Evolutionary conservation across 1,284 basidiomycete species (phyloP).

Genomic region (Microbotryum lychnidis-dioicae): DNA sequence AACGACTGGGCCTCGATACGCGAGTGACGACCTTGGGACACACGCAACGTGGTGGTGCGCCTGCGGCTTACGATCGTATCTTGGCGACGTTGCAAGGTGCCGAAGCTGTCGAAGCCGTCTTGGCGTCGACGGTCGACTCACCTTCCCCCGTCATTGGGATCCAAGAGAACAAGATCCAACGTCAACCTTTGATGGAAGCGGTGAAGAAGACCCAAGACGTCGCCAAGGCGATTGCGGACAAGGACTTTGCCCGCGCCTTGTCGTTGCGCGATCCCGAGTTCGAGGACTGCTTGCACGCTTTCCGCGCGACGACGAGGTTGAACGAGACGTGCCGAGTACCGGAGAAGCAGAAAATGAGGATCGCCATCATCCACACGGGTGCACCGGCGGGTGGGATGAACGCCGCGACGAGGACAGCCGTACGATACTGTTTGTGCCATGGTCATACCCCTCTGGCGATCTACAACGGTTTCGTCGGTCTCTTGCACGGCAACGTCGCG

Average conservation of each 20-base stretch:
- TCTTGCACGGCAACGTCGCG: constrained; percentile 78
- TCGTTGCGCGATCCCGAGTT: constrained; percentile 87
- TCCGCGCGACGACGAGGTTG: constrained; percentile 62
- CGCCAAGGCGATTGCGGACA: constrained; percentile 67
- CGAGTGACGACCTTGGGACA: constrained; percentile 97
- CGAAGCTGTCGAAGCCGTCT: constrained; percentile 81
- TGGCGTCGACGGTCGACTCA: constrained; percentile 80
- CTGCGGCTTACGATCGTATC: constrained; percentile 87
- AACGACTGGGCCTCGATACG: constrained; percentile 84
- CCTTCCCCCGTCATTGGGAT: constrained; percentile 98
- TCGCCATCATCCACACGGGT: constrained; percentile 90
- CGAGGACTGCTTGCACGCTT: constrained; percentile 73
- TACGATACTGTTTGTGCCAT: constrained; percentile 82
- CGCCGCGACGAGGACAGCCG: constrained; percentile 87
- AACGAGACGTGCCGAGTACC: constrained; percentile 57
- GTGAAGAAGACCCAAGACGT: constrained; percentile 85
- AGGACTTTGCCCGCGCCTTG: constrained; percentile 82
- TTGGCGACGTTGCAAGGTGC: constrained; percentile 92
- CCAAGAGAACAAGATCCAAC: constrained; percentile 87
- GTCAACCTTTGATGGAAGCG: constrained; percentile 84
- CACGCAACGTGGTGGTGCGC: constrained; percentile 87
- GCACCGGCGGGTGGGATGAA: constrained; percentile 99
- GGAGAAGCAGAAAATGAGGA: constrained; percentile 60
- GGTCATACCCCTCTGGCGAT: constrained; percentile 86
- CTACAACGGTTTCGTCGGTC: constrained; percentile 89